A percentile compares a stretch with the other conserved stretches of the same genome.
phyloP scores from a whole-genome alignment of 2,329 filamentous ascomycete genomes.

The Corynespora cassiicola region DNA sequence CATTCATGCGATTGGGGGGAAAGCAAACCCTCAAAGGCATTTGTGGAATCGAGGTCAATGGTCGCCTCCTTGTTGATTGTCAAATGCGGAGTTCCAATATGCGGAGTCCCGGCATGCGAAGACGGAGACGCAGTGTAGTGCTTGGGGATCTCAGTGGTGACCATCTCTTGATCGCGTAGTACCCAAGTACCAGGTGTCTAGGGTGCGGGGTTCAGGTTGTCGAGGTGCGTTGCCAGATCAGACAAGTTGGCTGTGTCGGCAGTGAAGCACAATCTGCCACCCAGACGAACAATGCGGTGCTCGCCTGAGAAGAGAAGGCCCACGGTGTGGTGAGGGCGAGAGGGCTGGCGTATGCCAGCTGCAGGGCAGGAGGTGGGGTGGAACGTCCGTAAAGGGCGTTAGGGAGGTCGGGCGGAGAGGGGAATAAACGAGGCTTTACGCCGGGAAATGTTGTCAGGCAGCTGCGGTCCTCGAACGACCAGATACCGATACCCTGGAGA shows the following conservation, averaged over 20 bases:
- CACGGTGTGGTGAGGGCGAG: constrained; percentile 66
- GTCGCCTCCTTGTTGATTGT: constrained; percentile 97
- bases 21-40: constrained; percentile 85
- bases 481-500: constrained; percentile 82
- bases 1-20: background rate
- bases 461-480: constrained; percentile 66
- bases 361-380: constrained; percentile 57
- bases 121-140: constrained; percentile 85
- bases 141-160: constrained; percentile 79
- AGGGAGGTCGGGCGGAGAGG: constrained; percentile 87
- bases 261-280: constrained; percentile 96
- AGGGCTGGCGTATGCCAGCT: constrained; percentile 89
- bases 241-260: constrained; percentile 30
- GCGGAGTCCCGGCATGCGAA: no score
- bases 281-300: constrained; percentile 95
- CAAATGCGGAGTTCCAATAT: constrained; percentile 84
- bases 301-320: constrained; percentile 97
- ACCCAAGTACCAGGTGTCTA: constrained; percentile 25
- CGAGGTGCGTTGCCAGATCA: constrained; percentile 4
- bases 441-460: constrained; percentile 85
- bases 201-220: constrained; percentile 8
- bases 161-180: constrained; percentile 69
- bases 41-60: constrained; percentile 89
- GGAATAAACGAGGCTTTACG: constrained; percentile 81
- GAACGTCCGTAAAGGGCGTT: constrained; percentile 78